Evolutionary conservation across 495 filamentous ascomycete genomes (phyloP).

Genomic region (Xylaria sp.): DNA sequence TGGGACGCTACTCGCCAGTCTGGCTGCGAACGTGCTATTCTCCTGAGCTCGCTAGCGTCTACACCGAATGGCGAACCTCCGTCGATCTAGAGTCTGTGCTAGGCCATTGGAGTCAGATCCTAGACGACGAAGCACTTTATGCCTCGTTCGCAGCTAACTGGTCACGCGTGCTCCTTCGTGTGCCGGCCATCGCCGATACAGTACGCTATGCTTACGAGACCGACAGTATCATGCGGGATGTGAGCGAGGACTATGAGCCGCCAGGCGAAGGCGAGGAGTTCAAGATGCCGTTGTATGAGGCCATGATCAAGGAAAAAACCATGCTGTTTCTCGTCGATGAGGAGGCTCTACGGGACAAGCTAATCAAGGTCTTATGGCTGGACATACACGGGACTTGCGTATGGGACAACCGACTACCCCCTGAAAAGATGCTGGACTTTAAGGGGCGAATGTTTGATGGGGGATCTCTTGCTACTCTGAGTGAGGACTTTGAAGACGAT

Average conservation of each 20-base stretch:
- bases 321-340: conserved; percentile 17
- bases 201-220: neutral
- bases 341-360: conserved; percentile 1
- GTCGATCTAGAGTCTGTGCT: neutral
- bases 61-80: neutral
- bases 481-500: conserved; percentile 4
- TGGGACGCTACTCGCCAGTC: neutral
- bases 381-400: conserved; percentile 12
- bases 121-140: conserved; percentile 12
- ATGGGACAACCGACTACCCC: conserved; percentile 16
- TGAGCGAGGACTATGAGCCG: neutral
- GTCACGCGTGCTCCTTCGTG: conserved; percentile 7
- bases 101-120: conserved; percentile 3
- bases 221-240: neutral
- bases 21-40: conserved; percentile 22
- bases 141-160: conserved; percentile 7
- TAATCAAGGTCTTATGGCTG: conserved; percentile 23
- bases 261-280: conserved; percentile 8
- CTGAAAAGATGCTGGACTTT: neutral
- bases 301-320: conserved; percentile 13
- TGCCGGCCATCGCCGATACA: conserved; percentile 8
- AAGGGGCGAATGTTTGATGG: conserved; percentile 2
- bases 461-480: neutral
- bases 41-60: conserved; percentile 13
- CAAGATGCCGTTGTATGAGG: conserved; percentile 11